Evolutionary conservation across 345 rosid genomes (phyloP), one percentile per base, ranked within the genome.

Genomic region (Syzygium grande): DNA sequence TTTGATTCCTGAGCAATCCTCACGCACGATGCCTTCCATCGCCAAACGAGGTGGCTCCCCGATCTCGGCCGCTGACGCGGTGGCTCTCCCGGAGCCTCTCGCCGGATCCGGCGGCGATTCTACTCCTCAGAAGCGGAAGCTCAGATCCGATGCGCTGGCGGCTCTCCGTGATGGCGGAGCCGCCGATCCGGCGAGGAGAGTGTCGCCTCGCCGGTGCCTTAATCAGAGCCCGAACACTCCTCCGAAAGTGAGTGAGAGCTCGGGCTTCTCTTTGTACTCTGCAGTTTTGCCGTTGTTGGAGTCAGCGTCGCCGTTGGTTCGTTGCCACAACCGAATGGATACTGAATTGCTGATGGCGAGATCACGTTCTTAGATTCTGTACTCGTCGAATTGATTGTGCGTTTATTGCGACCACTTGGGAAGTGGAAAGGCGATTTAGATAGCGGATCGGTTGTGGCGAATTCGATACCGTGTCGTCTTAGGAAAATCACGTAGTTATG

Each of bases 1-100:
- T 25, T 11, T n/a, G 14, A 61, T n/a, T n/a, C 73, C 73, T 3
- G 34, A n/a, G 17, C 85, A 25, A 13, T 49, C n/a, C 54, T 43
- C 30, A 2, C 8, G 6, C 43, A 19, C 55, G 8, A 96, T 96
- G 98, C 97, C 97, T 91, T 87, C 95, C 78, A 89, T 94, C 53
- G 92, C 89, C 13, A 91, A 84, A 55, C 90, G 89, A 49, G 87
- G 87, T 77, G 90, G 93, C 17, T 93, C 98, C n/a, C 91, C 94
- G 52, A 77, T 52, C 91, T 54, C 88, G 21, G 27, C 79, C 77
- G 84, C 83, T 51, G 38, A 86, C 34, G n/a, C 11, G 23, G 17
- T 12, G 23, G 17, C 12, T 51, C 77, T 30, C 80, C 88, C 89
- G 77, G 90, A 84, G 63, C 88, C 89, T 87, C 63, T 21, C 63